Conservation (phyloP, 805 yeast species). For the Lipomyces yamanashiensis region DNA sequence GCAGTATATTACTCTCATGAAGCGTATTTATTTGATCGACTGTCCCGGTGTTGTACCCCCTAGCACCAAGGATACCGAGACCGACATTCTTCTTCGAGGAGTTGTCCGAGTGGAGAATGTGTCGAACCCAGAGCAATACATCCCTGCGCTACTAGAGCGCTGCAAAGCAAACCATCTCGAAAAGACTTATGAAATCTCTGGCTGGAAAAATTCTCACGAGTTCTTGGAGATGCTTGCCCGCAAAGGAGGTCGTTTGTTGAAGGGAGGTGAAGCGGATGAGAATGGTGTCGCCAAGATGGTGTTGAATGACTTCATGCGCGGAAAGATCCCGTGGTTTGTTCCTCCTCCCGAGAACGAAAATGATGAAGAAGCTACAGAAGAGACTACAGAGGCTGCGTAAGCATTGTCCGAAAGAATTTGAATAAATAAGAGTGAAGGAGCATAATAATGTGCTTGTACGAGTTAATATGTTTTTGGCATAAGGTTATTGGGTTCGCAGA, state of each 20-base stretch:
- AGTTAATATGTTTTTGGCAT: too few species aligned
- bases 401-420: too few species aligned
- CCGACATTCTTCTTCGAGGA: constrained; percentile 92
- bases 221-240: constrained; percentile 90
- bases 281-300: constrained; percentile 88
- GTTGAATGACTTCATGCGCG: constrained; percentile 93
- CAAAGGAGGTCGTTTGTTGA: constrained; percentile 87
- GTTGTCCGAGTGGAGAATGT: constrained; percentile 99
- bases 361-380: constrained; percentile 53
- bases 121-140: constrained; percentile 91
- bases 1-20: constrained; percentile 98
- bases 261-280: constrained; percentile 99
- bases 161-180: constrained; percentile 90
- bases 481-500: too few species aligned
- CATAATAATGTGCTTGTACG: too few species aligned
- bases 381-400: not conserved
- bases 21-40: constrained; percentile 90
- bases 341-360: constrained; percentile 82
- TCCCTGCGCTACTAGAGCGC: constrained; percentile 80
- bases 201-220: constrained; percentile 78
- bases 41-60: constrained; percentile 99
- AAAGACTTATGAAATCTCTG: constrained; percentile 91
- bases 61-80: constrained; percentile 81
- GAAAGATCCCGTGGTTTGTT: constrained; percentile 97
- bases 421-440: too few species aligned